Evolutionary conservation across 805 yeast genomes (phyloP).

Genomic region (Candida maltosa): DNA sequence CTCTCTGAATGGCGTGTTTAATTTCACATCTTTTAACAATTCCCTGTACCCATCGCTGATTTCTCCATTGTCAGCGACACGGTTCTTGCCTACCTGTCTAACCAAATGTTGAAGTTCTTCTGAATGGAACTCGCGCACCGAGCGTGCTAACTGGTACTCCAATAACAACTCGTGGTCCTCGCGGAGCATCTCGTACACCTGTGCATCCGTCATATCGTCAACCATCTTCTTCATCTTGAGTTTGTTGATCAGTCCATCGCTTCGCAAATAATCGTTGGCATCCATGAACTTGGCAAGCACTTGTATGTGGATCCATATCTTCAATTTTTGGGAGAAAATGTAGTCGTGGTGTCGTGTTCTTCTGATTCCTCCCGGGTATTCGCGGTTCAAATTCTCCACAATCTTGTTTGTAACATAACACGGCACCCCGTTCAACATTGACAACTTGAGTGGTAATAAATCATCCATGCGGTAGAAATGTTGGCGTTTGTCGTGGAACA

Average conservation of each 20-base stretch:
- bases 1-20: slow-evolving; percentile 5
- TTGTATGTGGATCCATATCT: slow-evolving; percentile 4
- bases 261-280: neutral
- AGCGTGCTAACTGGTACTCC: slow-evolving; percentile 19
- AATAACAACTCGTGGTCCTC: slow-evolving; percentile 12
- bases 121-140: slow-evolving; percentile 15
- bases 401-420: slow-evolving; percentile 22
- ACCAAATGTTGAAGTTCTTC: slow-evolving; percentile 17
- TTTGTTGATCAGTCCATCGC: neutral
- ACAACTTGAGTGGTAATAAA: slow-evolving; percentile 49
- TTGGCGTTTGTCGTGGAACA: slow-evolving; percentile 52
- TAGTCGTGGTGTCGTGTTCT: slow-evolving; percentile 15
- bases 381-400: slow-evolving; percentile 16
- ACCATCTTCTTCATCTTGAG: slow-evolving; percentile 8
- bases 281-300: slow-evolving; percentile 2
- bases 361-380: slow-evolving; percentile 18
- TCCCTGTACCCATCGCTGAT: neutral
- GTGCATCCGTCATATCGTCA: slow-evolving; percentile 21
- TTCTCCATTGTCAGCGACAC: neutral
- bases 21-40: slow-evolving; percentile 3
- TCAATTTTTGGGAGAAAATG: slow-evolving; percentile 18
- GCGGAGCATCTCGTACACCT: slow-evolving; percentile 16
- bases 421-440: slow-evolving; percentile 53
- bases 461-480: slow-evolving; percentile 52
- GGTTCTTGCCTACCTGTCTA: too few species aligned